Base-by-base conservation (phyloP, 2,329 filamentous ascomycete genomes). In the Chaetomium strumarium region DNA sequence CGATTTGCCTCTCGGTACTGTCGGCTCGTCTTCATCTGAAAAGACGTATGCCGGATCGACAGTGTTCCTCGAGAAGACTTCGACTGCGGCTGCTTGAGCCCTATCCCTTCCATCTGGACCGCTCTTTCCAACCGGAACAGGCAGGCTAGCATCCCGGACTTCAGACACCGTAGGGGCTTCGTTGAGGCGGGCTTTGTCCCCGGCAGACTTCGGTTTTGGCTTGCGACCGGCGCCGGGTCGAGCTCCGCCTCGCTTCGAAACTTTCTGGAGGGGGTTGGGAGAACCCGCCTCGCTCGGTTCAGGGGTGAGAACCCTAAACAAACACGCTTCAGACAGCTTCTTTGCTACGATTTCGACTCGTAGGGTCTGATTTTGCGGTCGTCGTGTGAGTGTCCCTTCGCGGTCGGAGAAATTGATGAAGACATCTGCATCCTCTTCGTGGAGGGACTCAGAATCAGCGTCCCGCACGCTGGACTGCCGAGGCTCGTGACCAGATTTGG, bases 11-110 rank as follows among this genome's bases (percentile, higher is more conserved):
- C 36, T 58, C 13, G 60, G 58, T 20, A 64, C 33, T 3, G 57
- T 45, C 2, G 60, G 55, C 29, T 64, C 60, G 14, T 72, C 68
- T 9, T 72, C 69, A 49, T 72, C 69, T 0, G 69, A 72, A 51
- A 71, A 71, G 12, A 54, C 60, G 46, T 63, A 66, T 17, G 55
- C 51, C 4, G 62, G 55, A 36, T 66, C 63, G 5, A 64, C 12
- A 7, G 46, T 12, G 36, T 66, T 65, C 24, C 60, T 55, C 4
- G 57, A 53, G 41, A 60, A 63, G 8, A 51, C 41, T 38, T 61
- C 60, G 4, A 12, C n/a, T 12, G 56, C 14, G 6, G 39, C 12
- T n/a, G 34, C 16, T 7, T 19, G 46, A 16, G 39, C 24, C 16
- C 46, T 34, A 17, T 37, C 47, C 3, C 14, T 30, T 24, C 29